These are phyloP conservation scores for Hymenoscyphus scutula DNA, from an alignment of 2,329 filamentous ascomycete species.

Conservation along the genomic window DNA sequence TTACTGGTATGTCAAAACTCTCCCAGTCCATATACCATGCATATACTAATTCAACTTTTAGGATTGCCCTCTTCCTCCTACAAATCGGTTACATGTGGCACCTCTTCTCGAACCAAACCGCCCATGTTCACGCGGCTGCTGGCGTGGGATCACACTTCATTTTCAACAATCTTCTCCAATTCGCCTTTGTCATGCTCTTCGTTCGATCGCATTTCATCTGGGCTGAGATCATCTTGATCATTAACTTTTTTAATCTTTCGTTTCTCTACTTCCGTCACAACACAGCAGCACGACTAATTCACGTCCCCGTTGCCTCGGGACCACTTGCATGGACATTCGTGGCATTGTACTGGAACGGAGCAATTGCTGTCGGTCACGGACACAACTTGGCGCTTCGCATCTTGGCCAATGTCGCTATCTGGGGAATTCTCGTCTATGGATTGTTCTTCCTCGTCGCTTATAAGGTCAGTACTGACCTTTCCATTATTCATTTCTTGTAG, in stretches of 20 bases:
- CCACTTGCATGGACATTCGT: slow-evolving; percentile 86
- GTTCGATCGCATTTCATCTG: slow-evolving; percentile 71
- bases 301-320: slow-evolving; percentile 70
- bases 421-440: slow-evolving; percentile 76
- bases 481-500: not conserved
- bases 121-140: slow-evolving; percentile 65
- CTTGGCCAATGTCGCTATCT: slow-evolving; percentile 84
- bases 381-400: slow-evolving; percentile 68
- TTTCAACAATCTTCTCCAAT: slow-evolving; percentile 77
- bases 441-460: slow-evolving; percentile 71
- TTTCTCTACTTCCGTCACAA: slow-evolving; percentile 79
- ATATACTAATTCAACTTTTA: slow-evolving; percentile 34
- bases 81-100: slow-evolving; percentile 75
- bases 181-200: slow-evolving; percentile 81
- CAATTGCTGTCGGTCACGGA: slow-evolving; percentile 68
- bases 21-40: not conserved
- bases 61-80: slow-evolving; percentile 70
- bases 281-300: slow-evolving; percentile 69
- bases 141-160: slow-evolving; percentile 84
- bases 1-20: slow-evolving; percentile 62
- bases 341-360: slow-evolving; percentile 85
- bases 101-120: slow-evolving; percentile 67
- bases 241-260: slow-evolving; percentile 80
- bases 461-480: slow-evolving; percentile 56
- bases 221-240: slow-evolving; percentile 70